These are phyloP conservation scores for Leavenworthia alabamica DNA, from an alignment of 345 rosid genomes.

Conservation along the genomic window DNA sequence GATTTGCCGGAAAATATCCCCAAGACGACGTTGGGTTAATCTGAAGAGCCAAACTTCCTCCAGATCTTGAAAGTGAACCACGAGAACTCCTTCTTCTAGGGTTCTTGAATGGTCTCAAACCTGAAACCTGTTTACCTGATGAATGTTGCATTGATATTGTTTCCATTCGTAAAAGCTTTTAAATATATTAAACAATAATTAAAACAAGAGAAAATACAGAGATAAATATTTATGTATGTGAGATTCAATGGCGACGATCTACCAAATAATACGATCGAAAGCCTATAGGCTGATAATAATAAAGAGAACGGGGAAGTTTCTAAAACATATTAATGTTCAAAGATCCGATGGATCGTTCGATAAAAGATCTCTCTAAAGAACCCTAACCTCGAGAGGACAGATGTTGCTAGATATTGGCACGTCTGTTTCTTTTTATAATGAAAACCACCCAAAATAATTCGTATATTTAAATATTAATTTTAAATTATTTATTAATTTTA, in stretches of 20 bases:
- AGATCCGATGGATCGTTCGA: constrained; percentile 19
- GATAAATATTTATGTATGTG: background rate
- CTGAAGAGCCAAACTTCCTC: constrained; percentile 38
- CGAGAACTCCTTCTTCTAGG: constrained; percentile 33
- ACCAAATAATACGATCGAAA: constrained; percentile 36
- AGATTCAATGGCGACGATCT: constrained; percentile 36
- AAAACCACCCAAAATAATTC: constrained; percentile 19
- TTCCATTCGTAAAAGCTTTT: constrained; percentile 30
- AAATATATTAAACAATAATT: background rate
- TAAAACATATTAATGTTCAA: constrained; percentile 1
- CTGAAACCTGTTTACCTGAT: constrained; percentile 33
- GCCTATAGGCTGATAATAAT: background rate
- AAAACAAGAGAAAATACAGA: background rate
- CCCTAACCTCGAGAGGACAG: constrained; percentile 34
- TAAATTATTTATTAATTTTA: background rate
- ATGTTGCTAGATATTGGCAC: constrained; percentile 6
- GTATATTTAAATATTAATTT: background rate
- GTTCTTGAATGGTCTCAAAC: constrained; percentile 38
- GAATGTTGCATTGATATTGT: constrained; percentile 36
- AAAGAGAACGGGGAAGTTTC: background rate
- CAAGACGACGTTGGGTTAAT: constrained; percentile 17
- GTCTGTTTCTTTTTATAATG: constrained; percentile 40
- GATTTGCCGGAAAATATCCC: constrained; percentile 15
- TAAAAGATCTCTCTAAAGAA: constrained; percentile 9
- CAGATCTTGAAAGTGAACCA: constrained; percentile 29